Conservation (phyloP, 2,329 filamentous ascomycete genomes). For the Aureobasidium leucospermi region DNA sequence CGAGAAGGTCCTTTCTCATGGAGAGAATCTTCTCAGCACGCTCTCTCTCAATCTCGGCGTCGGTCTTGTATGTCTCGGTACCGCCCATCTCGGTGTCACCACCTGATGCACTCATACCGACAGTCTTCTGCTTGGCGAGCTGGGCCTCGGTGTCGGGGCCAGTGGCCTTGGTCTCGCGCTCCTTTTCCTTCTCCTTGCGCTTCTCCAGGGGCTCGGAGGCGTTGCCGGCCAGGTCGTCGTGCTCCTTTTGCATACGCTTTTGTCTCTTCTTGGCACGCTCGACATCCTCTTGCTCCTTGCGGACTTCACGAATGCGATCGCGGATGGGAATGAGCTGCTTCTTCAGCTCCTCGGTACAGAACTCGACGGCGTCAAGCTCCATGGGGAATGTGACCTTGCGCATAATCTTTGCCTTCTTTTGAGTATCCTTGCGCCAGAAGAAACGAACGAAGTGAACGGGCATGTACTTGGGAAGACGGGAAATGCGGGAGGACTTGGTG, state of each 20-base stretch:
- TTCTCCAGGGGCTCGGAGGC: slow-evolving; percentile 70
- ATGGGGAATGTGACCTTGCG: slow-evolving; percentile 94
- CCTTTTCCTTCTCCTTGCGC: slow-evolving; percentile 69
- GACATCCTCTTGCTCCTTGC: slow-evolving; percentile 90
- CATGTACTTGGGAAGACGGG: slow-evolving; percentile 86
- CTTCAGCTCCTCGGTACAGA: slow-evolving; percentile 85
- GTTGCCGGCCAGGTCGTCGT: slow-evolving; percentile 39
- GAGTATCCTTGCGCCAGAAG: slow-evolving; percentile 91
- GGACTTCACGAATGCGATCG: slow-evolving; percentile 89
- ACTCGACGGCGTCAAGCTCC: slow-evolving; percentile 88
- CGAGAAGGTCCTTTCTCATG: slow-evolving; percentile 81
- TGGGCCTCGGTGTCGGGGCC: slow-evolving; percentile 35
- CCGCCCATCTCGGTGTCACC: slow-evolving; percentile 68
- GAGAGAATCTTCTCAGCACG: slow-evolving; percentile 64
- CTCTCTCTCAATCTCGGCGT: slow-evolving; percentile 86
- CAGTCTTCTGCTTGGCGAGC: slow-evolving; percentile 39
- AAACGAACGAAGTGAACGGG: slow-evolving; percentile 97
- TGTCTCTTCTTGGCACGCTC: slow-evolving; percentile 88
- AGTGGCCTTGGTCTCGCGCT: slow-evolving; percentile 43
- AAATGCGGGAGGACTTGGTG: slow-evolving; percentile 85
- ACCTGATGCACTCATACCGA: slow-evolving; percentile 37
- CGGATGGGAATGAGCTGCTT: slow-evolving; percentile 81
- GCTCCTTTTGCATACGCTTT: slow-evolving; percentile 58
- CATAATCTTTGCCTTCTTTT: slow-evolving; percentile 99
- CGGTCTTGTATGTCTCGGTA: slow-evolving; percentile 85